Percentiles rank a stretch among this genome's conserved stretches.
Evolutionary conservation across 2,329 filamentous ascomycete genomes (phyloP).

Genomic region (Paraphaeosphaeria sporulosa): DNA sequence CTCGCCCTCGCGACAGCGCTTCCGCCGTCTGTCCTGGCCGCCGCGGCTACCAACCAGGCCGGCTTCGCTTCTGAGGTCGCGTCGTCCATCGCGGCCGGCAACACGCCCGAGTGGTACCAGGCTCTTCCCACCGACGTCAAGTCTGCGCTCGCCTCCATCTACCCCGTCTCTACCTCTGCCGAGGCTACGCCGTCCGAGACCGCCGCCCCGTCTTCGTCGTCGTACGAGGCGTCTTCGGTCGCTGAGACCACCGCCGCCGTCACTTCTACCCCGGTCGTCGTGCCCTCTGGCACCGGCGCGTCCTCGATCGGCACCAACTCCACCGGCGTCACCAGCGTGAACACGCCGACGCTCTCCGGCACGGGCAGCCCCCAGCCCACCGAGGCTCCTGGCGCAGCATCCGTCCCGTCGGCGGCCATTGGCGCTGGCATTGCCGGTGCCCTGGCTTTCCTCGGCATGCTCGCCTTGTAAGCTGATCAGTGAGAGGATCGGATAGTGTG

Average conservation of each 20-base stretch:
- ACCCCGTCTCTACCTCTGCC: slow-evolving; percentile 33
- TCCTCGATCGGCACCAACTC: slow-evolving; percentile 31
- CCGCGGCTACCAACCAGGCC: slow-evolving; percentile 52
- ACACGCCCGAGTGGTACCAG: slow-evolving; percentile 55
- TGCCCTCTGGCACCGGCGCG: slow-evolving; percentile 21
- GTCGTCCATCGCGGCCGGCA: slow-evolving; percentile 53
- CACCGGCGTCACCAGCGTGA: slow-evolving; percentile 29
- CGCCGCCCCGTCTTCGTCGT: slow-evolving; percentile 13
- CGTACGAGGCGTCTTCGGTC: slow-evolving; percentile 3
- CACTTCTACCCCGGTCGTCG: slow-evolving; percentile 18
- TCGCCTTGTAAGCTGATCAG: slow-evolving; percentile 49
- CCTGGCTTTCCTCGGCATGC: slow-evolving; percentile 52
- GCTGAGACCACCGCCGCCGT: slow-evolving; percentile 17
- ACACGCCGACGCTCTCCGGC: slow-evolving; percentile 32
- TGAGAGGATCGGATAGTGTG: slow-evolving; percentile 10
- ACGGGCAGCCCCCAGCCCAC: slow-evolving; percentile 13
- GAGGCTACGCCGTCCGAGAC: slow-evolving; percentile 29
- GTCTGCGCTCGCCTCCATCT: slow-evolving; percentile 50
- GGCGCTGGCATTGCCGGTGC: slow-evolving; percentile 52
- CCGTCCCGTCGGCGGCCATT: slow-evolving; percentile 47
- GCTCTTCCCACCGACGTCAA: slow-evolving; percentile 55
- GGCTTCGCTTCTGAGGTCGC: slow-evolving; percentile 52
- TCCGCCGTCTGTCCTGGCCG: slow-evolving; percentile 49
- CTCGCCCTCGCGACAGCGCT: slow-evolving; percentile 55
- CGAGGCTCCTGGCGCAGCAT: slow-evolving; percentile 37